These are phyloP conservation scores for Pythium coloratum DNA, from an alignment of 352 stramenopile species.

Conservation along the genomic window DNA sequence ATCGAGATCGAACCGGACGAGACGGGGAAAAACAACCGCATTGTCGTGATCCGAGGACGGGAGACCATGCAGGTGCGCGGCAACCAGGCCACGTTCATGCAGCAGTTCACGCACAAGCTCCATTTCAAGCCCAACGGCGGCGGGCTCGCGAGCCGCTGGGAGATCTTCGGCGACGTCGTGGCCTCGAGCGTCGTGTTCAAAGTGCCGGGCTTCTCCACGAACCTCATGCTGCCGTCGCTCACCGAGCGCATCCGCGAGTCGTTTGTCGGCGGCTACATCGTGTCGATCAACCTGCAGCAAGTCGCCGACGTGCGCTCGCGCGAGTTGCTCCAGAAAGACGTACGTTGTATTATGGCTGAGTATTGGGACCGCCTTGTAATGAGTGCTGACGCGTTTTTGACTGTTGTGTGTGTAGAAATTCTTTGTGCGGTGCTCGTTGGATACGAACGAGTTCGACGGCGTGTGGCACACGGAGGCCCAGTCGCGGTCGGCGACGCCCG, in stretches of 20 bases:
- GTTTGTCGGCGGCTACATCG: slow-evolving; percentile 78
- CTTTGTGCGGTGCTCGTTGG: slow-evolving; percentile 82
- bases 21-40: slow-evolving; percentile 38
- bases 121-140: slow-evolving; percentile 67
- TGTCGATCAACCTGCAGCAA: slow-evolving; percentile 63
- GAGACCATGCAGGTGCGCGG: slow-evolving; percentile 85
- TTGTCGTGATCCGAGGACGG: slow-evolving; percentile 70
- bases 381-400: too few relatives aligned
- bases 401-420: slow-evolving; percentile 42
- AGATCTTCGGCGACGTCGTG: slow-evolving; percentile 86
- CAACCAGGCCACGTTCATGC: slow-evolving; percentile 85
- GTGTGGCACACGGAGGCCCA: slow-evolving; percentile 86
- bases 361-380: too few relatives aligned
- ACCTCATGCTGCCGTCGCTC: slow-evolving; percentile 75
- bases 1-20: slow-evolving; percentile 61
- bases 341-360: too few relatives aligned
- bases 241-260: slow-evolving; percentile 83
- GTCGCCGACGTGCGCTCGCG: slow-evolving; percentile 64
- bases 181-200: slow-evolving; percentile 88
- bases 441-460: slow-evolving; percentile 83
- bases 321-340: slow-evolving; percentile 52
- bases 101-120: slow-evolving; percentile 86
- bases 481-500: slow-evolving; percentile 46
- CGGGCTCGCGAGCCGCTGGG: slow-evolving; percentile 66
- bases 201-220: slow-evolving; percentile 70